These are phyloP conservation scores for Aspergillus ustus DNA, from an alignment of 2,329 filamentous ascomycete genomes.

Conservation along the genomic window DNA sequence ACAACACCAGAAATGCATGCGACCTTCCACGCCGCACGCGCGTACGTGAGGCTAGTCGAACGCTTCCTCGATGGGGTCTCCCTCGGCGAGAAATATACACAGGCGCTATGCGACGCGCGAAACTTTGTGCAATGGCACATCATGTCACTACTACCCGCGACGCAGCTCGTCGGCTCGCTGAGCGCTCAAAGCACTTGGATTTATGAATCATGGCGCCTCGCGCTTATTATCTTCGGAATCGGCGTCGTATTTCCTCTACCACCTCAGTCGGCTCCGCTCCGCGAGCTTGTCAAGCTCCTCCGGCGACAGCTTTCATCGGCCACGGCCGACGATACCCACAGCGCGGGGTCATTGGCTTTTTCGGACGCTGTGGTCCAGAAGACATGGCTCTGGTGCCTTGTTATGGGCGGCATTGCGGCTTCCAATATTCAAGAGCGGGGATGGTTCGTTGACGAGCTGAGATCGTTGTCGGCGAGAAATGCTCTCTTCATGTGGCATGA, in stretches of 20 bases:
- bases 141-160: not conserved
- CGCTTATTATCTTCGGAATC: conserved; percentile 1
- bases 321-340: too few relatives aligned
- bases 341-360: not conserved
- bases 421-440: not conserved
- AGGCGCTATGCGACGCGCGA: not conserved
- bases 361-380: too few relatives aligned
- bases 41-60: not conserved
- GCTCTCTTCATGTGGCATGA: not conserved
- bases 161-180: not conserved
- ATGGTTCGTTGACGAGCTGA: conserved; percentile 5
- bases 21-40: not conserved
- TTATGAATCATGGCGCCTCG: conserved; percentile 4
- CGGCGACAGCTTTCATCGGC: not conserved
- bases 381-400: not conserved
- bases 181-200: not conserved
- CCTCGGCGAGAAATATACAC: not conserved
- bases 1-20: not conserved
- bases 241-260: conserved; percentile 3
- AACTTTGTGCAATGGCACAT: conserved; percentile 6
- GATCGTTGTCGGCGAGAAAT: too few relatives aligned
- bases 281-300: not conserved
- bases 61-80: not conserved
- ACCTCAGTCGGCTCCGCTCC: not conserved
- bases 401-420: not conserved